phyloP scores from a whole-genome alignment of 202 grass and related monocot species.

The Digitaria exilis region DNA sequence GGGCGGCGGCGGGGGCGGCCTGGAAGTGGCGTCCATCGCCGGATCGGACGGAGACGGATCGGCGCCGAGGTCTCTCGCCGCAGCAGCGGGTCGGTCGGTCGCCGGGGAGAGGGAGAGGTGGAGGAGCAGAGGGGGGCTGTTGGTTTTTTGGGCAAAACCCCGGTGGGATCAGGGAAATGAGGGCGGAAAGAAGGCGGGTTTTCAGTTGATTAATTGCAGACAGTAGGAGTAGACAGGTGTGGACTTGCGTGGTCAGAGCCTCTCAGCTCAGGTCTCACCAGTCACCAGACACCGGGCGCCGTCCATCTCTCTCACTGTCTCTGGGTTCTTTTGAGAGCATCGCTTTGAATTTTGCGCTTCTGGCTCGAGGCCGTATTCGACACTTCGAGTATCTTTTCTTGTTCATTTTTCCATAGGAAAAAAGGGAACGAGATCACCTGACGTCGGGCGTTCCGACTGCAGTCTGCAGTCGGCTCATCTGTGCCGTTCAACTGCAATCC shows the following conservation, averaged over 20 bases:
- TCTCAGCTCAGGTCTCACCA: no score
- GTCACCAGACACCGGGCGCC: not conserved
- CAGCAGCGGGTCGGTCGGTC: constrained; percentile 4
- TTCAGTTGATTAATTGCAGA: not conserved
- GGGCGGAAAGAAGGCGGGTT: not conserved
- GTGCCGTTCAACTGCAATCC: no score
- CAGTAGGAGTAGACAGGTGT: not conserved
- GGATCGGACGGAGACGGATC: constrained; percentile 16
- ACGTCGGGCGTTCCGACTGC: no score
- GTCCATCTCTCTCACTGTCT: not conserved
- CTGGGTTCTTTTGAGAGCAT: not conserved
- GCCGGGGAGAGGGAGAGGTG: not conserved
- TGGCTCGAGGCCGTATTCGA: not conserved
- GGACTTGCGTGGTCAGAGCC: constrained; percentile 7
- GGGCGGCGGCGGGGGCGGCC: not conserved
- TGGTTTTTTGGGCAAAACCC: constrained; percentile 25
- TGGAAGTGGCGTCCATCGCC: constrained; percentile 35
- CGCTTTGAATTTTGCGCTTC: not conserved
- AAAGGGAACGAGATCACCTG: not conserved
- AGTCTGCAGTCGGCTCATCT: no score
- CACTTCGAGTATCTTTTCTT: not conserved
- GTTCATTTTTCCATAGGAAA: not conserved
- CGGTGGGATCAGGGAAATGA: constrained; percentile 13
- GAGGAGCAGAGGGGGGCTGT: not conserved
- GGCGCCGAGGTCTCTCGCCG: not conserved